Base-by-base conservation (phyloP, 2,329 filamentous ascomycete species). In the Phialocephala sp. region DNA sequence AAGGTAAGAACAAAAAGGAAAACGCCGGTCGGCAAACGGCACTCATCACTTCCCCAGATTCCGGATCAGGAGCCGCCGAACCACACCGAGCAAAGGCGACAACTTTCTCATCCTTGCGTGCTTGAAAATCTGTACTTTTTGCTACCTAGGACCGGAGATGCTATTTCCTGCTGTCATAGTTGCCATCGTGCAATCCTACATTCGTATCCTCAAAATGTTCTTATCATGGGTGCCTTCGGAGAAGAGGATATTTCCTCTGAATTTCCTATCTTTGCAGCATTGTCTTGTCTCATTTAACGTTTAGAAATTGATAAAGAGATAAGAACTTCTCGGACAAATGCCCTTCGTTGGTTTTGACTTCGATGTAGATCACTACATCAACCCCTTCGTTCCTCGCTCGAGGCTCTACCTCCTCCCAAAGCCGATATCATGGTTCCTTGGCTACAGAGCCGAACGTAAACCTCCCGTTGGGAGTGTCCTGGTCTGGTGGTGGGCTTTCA, bases 351-450 rank as follows among this genome's bases (percentile, higher is more conserved):
- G 41, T 2, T 58, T 63, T 22, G 43, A 75, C 59, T 87, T 96
- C 78, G 87, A 95, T 78, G 85, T 97, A 69, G 93, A 97, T 81
- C 79, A 79, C n/a, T 87, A 89, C 75, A 76, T 96, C 59, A 93
- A 94, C 76, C 90, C 84, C 2, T 82, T 87, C 66, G 75, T 96
- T 27, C 91, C 91, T 9, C 80, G 85, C 15, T 89, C 90, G 47
- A 86, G 85, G 71, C 84, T 92, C 76, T 79, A 84, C 35, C 79
- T 81, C 54, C 74, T 97, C 1, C 93, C 93, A 0, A 81, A 81
- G 56, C 84, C 85, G 0, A 74, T 95, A 22, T 85, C 91, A 22
- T 85, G 87, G 70, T 90, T 92, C 71, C 79, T 96, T 1, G 90
- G 91, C 12, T 80, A 91, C 73, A 84, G 89, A 66, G 50, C 60